These are phyloP conservation scores for Cyberlindnera amylophila DNA, from an alignment of 805 yeast genomes.

Conservation along the genomic window DNA sequence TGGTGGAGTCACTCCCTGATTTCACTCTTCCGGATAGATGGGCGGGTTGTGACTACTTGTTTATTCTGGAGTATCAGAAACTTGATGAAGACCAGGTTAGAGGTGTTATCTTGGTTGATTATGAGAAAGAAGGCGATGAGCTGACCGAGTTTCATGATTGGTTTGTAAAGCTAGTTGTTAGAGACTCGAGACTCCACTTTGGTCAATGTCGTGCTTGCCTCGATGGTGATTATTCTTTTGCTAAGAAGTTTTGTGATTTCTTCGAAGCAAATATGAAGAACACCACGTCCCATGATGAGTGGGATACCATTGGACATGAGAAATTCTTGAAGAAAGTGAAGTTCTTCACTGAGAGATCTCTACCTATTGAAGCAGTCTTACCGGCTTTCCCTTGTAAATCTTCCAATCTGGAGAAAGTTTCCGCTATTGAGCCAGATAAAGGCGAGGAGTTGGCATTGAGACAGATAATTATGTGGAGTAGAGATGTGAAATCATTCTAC, in stretches of 20 bases:
- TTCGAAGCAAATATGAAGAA: conserved; percentile 46
- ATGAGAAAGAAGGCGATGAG: conserved; percentile 23
- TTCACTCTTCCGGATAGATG: conserved; percentile 9
- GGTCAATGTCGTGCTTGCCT: conserved; percentile 5
- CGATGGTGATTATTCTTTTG: conserved; percentile 21
- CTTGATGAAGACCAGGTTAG: conserved; percentile 32
- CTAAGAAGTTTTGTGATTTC: conserved; percentile 34
- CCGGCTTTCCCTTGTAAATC: conserved; percentile 67
- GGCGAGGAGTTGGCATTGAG: conserved; percentile 45
- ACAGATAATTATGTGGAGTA: conserved; percentile 32
- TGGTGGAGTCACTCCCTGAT: not conserved
- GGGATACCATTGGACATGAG: conserved; percentile 44
- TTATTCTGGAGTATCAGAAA: conserved; percentile 31
- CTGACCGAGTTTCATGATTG: conserved; percentile 29
- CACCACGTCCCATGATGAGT: conserved; percentile 42
- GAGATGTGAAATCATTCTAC: conserved; percentile 37
- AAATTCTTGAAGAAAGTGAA: conserved; percentile 39
- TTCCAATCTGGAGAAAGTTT: conserved; percentile 50
- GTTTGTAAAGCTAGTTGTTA: conserved; percentile 35
- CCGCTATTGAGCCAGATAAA: conserved; percentile 46
- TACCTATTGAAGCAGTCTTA: conserved; percentile 50
- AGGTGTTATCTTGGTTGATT: conserved; percentile 35
- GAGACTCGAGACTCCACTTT: conserved; percentile 31
- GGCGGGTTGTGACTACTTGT: conserved; percentile 22
- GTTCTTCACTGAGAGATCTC: conserved; percentile 45